phyloP scores from a whole-genome alignment of 257 asterid genomes.

The Nicotiana knightiana region DNA sequence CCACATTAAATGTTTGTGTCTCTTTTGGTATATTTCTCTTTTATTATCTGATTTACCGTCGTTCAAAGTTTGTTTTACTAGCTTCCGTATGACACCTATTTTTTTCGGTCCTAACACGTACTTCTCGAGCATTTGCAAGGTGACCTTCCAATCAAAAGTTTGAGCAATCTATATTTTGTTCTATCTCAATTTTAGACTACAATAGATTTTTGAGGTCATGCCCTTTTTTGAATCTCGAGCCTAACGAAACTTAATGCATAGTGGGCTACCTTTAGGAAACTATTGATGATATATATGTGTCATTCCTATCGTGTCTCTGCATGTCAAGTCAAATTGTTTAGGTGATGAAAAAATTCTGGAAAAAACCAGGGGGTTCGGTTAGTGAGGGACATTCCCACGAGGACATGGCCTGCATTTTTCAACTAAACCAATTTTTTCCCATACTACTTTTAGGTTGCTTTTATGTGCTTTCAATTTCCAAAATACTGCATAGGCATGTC shows the following conservation, averaged over 20 bases:
- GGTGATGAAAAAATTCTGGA: slow-evolving; percentile 3
- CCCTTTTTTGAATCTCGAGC: too few relatives aligned
- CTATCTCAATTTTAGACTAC: not conserved
- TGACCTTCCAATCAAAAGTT: not conserved
- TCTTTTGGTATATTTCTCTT: too few relatives aligned
- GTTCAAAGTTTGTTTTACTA: too few relatives aligned
- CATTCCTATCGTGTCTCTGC: not conserved
- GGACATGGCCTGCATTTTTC: slow-evolving; percentile 15
- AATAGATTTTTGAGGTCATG: too few relatives aligned
- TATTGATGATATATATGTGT: not conserved
- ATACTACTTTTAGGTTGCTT: not conserved
- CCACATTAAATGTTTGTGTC: too few relatives aligned
- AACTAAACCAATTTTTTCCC: not conserved
- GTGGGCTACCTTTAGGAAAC: too few relatives aligned
- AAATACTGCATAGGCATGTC: not conserved
- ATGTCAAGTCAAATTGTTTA: slow-evolving; percentile 15
- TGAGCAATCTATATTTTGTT: not conserved
- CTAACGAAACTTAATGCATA: too few relatives aligned
- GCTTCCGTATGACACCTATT: too few relatives aligned
- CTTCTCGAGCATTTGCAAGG: too few relatives aligned
- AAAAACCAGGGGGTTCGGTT: slow-evolving; percentile 10
- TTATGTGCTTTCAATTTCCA: not conserved
- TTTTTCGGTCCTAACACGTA: too few relatives aligned
- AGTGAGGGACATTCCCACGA: slow-evolving; percentile 27
- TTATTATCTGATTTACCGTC: too few relatives aligned